Evolutionary conservation across 1,139 yeast genomes (phyloP), one percentile per base, ranked within the genome.

Genomic region (Nematodospora anomalae): DNA sequence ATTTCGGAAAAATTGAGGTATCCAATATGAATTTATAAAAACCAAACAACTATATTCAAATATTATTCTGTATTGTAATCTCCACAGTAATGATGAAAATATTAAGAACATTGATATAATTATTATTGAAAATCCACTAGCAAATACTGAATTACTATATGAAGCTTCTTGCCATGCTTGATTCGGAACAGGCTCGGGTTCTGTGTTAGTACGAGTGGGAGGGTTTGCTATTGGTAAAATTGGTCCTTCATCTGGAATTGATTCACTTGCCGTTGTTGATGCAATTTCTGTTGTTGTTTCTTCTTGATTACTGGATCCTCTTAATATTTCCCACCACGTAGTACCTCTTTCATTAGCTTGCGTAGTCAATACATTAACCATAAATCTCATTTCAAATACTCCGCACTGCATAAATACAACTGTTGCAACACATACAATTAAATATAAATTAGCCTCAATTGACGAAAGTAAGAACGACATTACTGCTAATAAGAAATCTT

Each of bases 1-100:
- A 53, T 88, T 87, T 49, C 96, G 71, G 43, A 80, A 77, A 34
- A 88, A 83, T 57, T 90, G 98, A 0, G 97, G 97, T n/a, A 84
- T 49, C 97, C 97, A 90, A 48, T 77, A 80, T 1, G 95, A 85
- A 55, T 80, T 85, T 22, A 83, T 53, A 1, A 70, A 39, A 2
- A 80, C 43, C 4, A 83, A 55, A 1, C 76, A 62, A 2, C 72
- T 38, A 41, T 75, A 79, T 53, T 88, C 96, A 52, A 81, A 77
- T 3, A 67, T 50, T 15, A 59, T 58, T 38, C 96, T 67, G 30
- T 76, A 61, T 10, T 58, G 60, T 21, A 67, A 65, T 25, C 92
- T 79, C 95, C 95, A 87, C 25, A 76, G 60, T 2, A 74, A 54
- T 1, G 88, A 71, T 40, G 78, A 79, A 29, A 83, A 45, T 0